A percentile compares a stretch with the other conserved stretches of the same genome.
These are phyloP conservation scores for Thymus quinquecostatus DNA, from an alignment of 257 asterid genomes.

Conservation along the genomic window DNA sequence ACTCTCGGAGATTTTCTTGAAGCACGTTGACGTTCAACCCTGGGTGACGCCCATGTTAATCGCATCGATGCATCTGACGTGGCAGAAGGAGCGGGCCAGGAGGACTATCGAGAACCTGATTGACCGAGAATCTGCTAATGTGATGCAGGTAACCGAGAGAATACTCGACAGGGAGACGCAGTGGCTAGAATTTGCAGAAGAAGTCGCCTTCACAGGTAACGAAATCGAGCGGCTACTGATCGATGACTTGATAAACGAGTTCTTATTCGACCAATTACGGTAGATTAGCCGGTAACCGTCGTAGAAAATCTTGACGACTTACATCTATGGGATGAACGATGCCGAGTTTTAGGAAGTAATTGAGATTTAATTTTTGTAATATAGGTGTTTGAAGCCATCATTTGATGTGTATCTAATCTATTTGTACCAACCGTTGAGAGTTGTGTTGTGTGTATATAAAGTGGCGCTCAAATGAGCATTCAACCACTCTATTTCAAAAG, in stretches of 20 bases:
- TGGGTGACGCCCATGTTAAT: conserved; percentile 49
- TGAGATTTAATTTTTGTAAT: too few relatives aligned
- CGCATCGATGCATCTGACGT: conserved; percentile 18
- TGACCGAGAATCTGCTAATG: conserved; percentile 33
- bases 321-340: background rate
- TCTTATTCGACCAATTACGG: conserved; percentile 29
- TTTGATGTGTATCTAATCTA: too few relatives aligned
- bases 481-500: too few relatives aligned
- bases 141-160: conserved; percentile 33
- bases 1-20: conserved; percentile 46
- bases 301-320: conserved; percentile 7
- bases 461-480: too few relatives aligned
- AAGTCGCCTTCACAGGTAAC: conserved; percentile 26
- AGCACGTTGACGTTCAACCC: conserved; percentile 44
- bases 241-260: conserved; percentile 37
- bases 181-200: conserved; percentile 33
- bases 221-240: conserved; percentile 38
- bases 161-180: conserved; percentile 46
- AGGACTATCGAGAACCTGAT: conserved; percentile 42
- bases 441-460: too few relatives aligned
- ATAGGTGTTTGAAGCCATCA: too few relatives aligned
- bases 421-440: too few relatives aligned
- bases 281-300: conserved; percentile 21
- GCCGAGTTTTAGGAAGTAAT: background rate
- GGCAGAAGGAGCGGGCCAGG: conserved; percentile 38